phyloP scores from a whole-genome alignment of 495 filamentous ascomycete genomes.

The Xylaria scruposa region DNA sequence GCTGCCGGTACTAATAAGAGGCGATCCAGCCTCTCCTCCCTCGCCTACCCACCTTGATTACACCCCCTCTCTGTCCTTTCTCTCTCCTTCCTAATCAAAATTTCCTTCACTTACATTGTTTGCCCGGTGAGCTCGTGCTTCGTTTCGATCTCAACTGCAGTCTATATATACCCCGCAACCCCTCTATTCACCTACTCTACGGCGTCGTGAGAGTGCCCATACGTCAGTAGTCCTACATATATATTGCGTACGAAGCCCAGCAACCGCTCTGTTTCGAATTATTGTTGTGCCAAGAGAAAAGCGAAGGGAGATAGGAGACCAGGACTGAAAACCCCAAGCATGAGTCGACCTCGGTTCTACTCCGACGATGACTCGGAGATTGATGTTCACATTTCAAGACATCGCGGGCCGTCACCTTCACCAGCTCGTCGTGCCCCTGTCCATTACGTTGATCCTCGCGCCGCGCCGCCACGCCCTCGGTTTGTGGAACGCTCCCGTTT shows the following conservation, averaged over 20 bases:
- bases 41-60: conserved; percentile 20
- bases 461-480: conserved; percentile 38
- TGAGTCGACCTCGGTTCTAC: conserved; percentile 25
- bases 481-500: conserved; percentile 38
- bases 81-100: not conserved
- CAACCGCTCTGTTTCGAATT: not conserved
- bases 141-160: not conserved
- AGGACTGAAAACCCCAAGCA: not conserved
- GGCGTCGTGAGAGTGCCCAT: not conserved
- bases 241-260: not conserved
- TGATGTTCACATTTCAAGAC: conserved; percentile 53
- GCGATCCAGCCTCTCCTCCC: conserved; percentile 9
- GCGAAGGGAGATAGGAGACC: too few relatives aligned
- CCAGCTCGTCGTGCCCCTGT: conserved; percentile 43
- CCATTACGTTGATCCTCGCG: conserved; percentile 49
- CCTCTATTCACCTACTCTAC: conserved; percentile 1
- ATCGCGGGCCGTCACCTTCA: conserved; percentile 29
- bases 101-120: not conserved
- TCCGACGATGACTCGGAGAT: conserved; percentile 51
- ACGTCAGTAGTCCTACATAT: not conserved
- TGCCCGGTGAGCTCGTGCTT: not conserved
- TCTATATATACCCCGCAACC: not conserved
- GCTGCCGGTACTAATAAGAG: conserved; percentile 1
- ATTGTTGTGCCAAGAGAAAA: not conserved
- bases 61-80: not conserved